Conservation (phyloP, 306 rosid genomes). For the Oemleria cerasiformis region DNA sequence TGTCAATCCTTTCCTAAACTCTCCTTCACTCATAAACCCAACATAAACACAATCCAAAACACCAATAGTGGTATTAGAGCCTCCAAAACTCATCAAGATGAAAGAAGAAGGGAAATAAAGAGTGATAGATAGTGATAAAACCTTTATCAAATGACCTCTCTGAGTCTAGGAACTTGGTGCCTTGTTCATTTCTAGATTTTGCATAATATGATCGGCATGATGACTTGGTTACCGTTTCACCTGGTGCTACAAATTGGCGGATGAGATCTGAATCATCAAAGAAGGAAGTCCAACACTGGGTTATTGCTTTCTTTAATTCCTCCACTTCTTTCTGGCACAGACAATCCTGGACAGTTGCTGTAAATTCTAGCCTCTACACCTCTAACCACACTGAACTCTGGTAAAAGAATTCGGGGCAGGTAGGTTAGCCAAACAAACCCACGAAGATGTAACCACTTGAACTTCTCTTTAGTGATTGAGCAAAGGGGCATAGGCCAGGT, state of each 20-base stretch:
- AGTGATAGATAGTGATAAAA: too few species aligned
- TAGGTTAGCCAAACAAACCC: slow-evolving; percentile 21
- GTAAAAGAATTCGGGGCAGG: background rate
- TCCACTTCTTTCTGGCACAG: slow-evolving; percentile 12
- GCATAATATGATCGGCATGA: too few species aligned
- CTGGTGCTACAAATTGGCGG: background rate
- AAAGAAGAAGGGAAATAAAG: too few species aligned
- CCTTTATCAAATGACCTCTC: too few species aligned
- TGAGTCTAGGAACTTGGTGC: too few species aligned
- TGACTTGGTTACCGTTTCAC: background rate
- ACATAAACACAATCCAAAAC: too few species aligned
- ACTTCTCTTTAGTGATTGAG: background rate
- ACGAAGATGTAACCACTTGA: background rate
- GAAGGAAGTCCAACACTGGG: slow-evolving; percentile 9
- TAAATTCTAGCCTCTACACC: background rate
- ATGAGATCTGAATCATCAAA: slow-evolving; percentile 6
- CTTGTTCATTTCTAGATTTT: too few species aligned
- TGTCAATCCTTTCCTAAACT: too few species aligned
- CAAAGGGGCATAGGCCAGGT: background rate
- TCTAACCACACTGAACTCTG: background rate
- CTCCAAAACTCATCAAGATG: too few species aligned
- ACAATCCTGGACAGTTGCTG: background rate
- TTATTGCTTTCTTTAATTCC: background rate
- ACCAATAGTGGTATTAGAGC: too few species aligned
- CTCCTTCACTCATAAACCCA: too few species aligned